Evolutionary conservation across 2,329 filamentous ascomycete species (phyloP).

Genomic region (Penicillium sp.): DNA sequence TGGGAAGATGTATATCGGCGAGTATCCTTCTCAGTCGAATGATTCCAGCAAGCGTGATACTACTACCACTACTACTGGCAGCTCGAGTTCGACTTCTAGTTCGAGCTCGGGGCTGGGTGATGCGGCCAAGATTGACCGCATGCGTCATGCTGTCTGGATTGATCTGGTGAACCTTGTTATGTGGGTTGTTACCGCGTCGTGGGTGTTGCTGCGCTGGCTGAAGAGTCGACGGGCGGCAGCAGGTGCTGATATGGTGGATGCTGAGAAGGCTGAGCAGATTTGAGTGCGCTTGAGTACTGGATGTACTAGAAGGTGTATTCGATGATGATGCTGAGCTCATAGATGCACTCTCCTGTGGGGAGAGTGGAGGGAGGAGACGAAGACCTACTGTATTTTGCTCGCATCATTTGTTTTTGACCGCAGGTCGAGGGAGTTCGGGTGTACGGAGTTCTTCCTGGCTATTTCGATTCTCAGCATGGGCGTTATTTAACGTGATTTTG

Average conservation of each 20-base stretch:
- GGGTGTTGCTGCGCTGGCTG: constrained; percentile 46
- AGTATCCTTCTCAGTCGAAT: constrained; percentile 53
- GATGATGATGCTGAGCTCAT: background rate
- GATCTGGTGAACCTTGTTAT: constrained; percentile 76
- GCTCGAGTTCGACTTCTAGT: background rate
- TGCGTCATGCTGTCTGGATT: constrained; percentile 88
- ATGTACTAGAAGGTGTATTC: background rate
- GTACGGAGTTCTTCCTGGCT: background rate
- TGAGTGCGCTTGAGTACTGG: background rate
- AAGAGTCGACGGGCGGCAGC: constrained; percentile 29
- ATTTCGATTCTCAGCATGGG: background rate
- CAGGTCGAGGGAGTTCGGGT: background rate
- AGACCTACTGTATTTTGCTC: background rate
- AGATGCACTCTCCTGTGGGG: background rate
- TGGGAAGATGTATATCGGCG: constrained; percentile 77
- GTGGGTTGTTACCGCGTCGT: constrained; percentile 70
- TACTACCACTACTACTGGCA: constrained; percentile 46
- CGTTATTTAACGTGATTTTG: background rate
- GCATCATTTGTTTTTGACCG: background rate
- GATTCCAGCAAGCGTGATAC: constrained; percentile 59
- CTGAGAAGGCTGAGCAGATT: constrained; percentile 27
- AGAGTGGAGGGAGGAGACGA: background rate
- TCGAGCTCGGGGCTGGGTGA: constrained; percentile 19
- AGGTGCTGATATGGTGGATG: constrained; percentile 22
- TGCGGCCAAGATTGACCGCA: constrained; percentile 62